phyloP scores from a whole-genome alignment of 1,139 yeast genomes.

The Yamadazyma atmosphaerica region DNA sequence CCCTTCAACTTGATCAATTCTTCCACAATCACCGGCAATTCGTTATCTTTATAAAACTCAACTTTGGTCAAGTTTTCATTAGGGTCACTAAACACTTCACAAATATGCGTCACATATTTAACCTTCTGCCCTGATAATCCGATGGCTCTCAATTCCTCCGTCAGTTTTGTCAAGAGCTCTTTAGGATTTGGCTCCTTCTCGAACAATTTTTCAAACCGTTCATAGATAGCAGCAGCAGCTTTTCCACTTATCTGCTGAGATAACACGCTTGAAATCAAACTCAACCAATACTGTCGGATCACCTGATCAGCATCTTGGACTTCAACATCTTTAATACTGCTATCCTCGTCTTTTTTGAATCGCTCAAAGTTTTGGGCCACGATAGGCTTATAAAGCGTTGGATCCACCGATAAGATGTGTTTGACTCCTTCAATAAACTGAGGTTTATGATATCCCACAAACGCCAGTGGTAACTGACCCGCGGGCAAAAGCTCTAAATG shows the following conservation, averaged over 20 bases:
- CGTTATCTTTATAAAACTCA: slow-evolving; percentile 36
- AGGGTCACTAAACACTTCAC: slow-evolving; percentile 53
- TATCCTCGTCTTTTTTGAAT: slow-evolving; percentile 23
- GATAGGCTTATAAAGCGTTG: slow-evolving; percentile 37
- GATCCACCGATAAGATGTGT: slow-evolving; percentile 43
- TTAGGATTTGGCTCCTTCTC: slow-evolving; percentile 53
- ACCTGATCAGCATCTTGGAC: slow-evolving; percentile 22
- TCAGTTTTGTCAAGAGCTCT: slow-evolving; percentile 37
- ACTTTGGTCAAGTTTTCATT: slow-evolving; percentile 35
- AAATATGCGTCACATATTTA: slow-evolving; percentile 61
- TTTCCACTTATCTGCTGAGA: slow-evolving; percentile 86
- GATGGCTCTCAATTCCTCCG: slow-evolving; percentile 54
- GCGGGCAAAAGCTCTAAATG: slow-evolving; percentile 28
- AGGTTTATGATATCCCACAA: slow-evolving; percentile 40
- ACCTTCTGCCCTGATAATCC: slow-evolving; percentile 76
- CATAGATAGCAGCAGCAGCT: slow-evolving; percentile 69
- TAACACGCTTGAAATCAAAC: slow-evolving; percentile 49
- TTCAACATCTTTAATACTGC: slow-evolving; percentile 14
- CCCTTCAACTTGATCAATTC: slow-evolving; percentile 69
- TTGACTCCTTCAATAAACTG: slow-evolving; percentile 45
- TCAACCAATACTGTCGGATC: slow-evolving; percentile 43
- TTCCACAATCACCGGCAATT: slow-evolving; percentile 51
- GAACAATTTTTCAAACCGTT: slow-evolving; percentile 41
- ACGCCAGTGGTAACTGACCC: slow-evolving; percentile 39
- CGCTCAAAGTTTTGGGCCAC: slow-evolving; percentile 31